Conservation (phyloP, 2,329 filamentous ascomycete species). For the Capronia americana region DNA sequence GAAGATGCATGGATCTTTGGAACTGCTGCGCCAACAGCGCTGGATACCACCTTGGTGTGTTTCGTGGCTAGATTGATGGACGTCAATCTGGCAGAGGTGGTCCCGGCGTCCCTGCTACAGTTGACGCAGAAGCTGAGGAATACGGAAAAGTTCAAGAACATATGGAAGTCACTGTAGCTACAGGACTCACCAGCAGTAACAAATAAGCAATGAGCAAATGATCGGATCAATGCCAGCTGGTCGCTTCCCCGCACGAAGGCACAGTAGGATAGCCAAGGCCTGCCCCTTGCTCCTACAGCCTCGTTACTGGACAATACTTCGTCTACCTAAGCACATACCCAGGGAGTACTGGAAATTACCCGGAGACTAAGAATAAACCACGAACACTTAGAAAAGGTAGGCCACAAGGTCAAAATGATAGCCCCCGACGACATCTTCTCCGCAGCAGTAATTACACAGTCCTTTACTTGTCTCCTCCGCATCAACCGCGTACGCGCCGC, state of each 20-base stretch:
- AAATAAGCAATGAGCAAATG: too few relatives aligned
- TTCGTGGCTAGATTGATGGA: conserved; percentile 14
- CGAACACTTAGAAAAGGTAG: neutral
- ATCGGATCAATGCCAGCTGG: neutral
- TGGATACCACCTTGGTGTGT: conserved; percentile 17
- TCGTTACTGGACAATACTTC: neutral
- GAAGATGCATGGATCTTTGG: conserved; percentile 13
- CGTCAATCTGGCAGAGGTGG: conserved; percentile 13
- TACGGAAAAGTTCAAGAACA: conserved; percentile 9
- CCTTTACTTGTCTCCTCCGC: neutral
- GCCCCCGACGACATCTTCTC: too few relatives aligned
- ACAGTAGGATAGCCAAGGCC: too few relatives aligned
- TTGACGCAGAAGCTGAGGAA: conserved; percentile 2
- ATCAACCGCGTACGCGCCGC: neutral
- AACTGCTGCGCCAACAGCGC: conserved; percentile 6
- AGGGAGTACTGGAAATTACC: too few relatives aligned
- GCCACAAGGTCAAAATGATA: neutral
- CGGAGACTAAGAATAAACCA: neutral
- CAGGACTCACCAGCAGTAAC: too few relatives aligned
- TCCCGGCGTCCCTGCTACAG: conserved; percentile 10
- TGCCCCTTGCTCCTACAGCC: conserved; percentile 7
- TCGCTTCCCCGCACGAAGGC: neutral
- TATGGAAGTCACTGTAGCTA: too few relatives aligned
- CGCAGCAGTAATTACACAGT: neutral
- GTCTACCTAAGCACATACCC: too few relatives aligned